Evolutionary conservation across 768 basidiomycete genomes (phyloP).

Genomic region (Mycena amicta): DNA sequence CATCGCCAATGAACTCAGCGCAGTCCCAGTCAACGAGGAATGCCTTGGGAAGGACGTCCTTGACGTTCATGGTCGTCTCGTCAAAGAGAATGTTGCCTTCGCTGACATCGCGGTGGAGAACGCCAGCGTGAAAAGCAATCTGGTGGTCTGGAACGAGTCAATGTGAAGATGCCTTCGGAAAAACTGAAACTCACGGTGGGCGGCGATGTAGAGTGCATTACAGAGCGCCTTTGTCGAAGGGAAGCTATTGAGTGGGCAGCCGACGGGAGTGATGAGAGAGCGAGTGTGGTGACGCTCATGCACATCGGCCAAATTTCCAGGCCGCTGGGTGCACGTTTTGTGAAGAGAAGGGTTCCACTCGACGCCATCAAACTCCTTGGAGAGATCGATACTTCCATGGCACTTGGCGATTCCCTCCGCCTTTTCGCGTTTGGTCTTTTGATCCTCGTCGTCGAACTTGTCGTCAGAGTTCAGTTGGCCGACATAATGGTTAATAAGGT

Average conservation of each 20-base stretch:
- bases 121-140: not conserved
- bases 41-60: not conserved
- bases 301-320: not conserved
- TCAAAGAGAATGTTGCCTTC: not conserved
- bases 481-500: not conserved
- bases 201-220: not conserved
- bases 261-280: not conserved
- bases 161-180: not conserved
- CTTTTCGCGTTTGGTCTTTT: not conserved
- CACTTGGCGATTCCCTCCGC: not conserved
- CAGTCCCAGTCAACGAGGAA: slow-evolving; percentile 1
- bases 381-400: not conserved
- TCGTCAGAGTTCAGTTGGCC: not conserved
- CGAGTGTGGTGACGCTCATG: not conserved
- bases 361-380: not conserved
- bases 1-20: not conserved
- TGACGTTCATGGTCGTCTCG: not conserved
- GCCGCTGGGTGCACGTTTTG: not conserved
- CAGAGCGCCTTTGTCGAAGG: not conserved
- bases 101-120: not conserved
- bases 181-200: not conserved
- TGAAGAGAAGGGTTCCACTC: not conserved
- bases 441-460: not conserved
- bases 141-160: not conserved
- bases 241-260: not conserved